A percentile compares a stretch with the other conserved stretches of the same genome.
Conservation (phyloP, 164 flowering plant species). For the Chimonanthus praecox region DNA sequence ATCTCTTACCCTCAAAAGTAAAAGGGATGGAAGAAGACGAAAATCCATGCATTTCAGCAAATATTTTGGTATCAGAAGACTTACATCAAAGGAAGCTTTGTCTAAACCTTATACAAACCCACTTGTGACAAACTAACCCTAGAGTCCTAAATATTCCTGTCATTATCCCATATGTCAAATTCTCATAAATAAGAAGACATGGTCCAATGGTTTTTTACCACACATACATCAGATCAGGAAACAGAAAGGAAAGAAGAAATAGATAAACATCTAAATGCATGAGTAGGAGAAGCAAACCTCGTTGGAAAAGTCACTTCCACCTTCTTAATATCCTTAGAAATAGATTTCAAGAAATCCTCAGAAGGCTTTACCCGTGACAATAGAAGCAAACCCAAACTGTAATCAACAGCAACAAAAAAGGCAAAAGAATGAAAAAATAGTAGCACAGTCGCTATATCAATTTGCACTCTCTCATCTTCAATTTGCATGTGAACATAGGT, state of each 20-base stretch:
- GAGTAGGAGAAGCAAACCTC: conserved; percentile 38
- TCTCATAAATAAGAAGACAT: neutral
- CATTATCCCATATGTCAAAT: neutral
- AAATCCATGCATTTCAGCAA: neutral
- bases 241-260: neutral
- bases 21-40: neutral
- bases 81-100: neutral
- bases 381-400: conserved; percentile 66
- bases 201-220: neutral
- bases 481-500: no score
- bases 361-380: conserved; percentile 84
- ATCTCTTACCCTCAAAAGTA: neutral
- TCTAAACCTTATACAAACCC: neutral
- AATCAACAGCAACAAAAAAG: conserved; percentile 3
- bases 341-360: conserved; percentile 79
- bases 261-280: neutral
- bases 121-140: neutral
- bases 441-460: neutral
- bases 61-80: no score
- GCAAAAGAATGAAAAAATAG: neutral
- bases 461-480: neutral
- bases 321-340: conserved; percentile 61
- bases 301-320: conserved; percentile 66
- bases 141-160: neutral
- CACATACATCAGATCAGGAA: neutral